These are phyloP conservation scores for Acrodontium crateriforme DNA, from an alignment of 2,329 filamentous ascomycete genomes.

Conservation along the genomic window DNA sequence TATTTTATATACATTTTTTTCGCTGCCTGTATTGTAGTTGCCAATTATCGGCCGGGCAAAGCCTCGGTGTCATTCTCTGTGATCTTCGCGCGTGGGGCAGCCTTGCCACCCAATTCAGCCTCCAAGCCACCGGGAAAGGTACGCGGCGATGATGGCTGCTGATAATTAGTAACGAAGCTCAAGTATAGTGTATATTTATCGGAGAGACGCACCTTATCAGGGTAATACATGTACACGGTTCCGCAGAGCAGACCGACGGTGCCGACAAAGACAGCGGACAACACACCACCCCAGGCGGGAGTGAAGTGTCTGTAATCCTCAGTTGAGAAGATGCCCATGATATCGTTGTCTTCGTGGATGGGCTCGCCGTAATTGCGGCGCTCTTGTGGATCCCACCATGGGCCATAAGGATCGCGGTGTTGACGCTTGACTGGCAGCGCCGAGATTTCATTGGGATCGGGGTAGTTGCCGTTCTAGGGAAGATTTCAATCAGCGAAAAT, in stretches of 20 bases:
- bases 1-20: constrained; percentile 9
- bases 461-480: constrained; percentile 67
- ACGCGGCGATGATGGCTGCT: constrained; percentile 29
- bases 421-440: constrained; percentile 61
- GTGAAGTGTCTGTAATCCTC: constrained; percentile 79
- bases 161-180: constrained; percentile 32
- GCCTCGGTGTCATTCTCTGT: constrained; percentile 11
- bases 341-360: constrained; percentile 90
- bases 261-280: constrained; percentile 16
- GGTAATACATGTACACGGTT: neutral
- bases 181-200: constrained; percentile 13
- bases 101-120: constrained; percentile 33
- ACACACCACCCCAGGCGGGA: constrained; percentile 55
- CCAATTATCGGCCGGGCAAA: constrained; percentile 7
- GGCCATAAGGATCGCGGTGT: constrained; percentile 80
- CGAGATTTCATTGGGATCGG: constrained; percentile 49
- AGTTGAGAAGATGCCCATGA: constrained; percentile 76
- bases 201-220: neutral
- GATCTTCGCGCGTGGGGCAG: constrained; percentile 21
- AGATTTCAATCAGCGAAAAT: too few species aligned
- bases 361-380: constrained; percentile 94
- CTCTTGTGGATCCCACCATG: constrained; percentile 86
- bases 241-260: neutral
- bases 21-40: constrained; percentile 2
- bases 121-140: constrained; percentile 35